These are phyloP conservation scores for Coemansia linderi DNA, from an alignment of 371 early-diverging fungal species.

Conservation along the genomic window DNA sequence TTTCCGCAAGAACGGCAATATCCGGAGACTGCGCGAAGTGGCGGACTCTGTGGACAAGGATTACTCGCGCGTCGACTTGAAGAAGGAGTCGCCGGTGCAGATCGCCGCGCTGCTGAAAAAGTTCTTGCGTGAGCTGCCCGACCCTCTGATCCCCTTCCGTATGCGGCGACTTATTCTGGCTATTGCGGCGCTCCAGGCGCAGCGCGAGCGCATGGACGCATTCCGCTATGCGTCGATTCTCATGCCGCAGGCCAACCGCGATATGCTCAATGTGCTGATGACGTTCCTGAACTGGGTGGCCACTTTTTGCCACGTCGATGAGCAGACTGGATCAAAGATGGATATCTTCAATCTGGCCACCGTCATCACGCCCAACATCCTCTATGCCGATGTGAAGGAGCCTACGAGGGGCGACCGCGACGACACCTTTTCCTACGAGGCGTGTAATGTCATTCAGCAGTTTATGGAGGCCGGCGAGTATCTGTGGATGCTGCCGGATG, in stretches of 20 bases:
- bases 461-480: slow-evolving; percentile 74
- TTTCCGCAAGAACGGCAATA: slow-evolving; percentile 97
- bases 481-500: slow-evolving; percentile 72
- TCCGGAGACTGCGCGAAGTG: slow-evolving; percentile 77
- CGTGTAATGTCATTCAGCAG: slow-evolving; percentile 74
- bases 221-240: slow-evolving; percentile 81
- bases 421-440: slow-evolving; percentile 65
- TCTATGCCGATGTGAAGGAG: slow-evolving; percentile 83
- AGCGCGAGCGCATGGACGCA: slow-evolving; percentile 52
- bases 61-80: slow-evolving; percentile 66
- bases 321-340: slow-evolving; percentile 84
- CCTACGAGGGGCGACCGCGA: slow-evolving; percentile 71
- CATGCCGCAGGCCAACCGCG: slow-evolving; percentile 87
- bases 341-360: slow-evolving; percentile 86
- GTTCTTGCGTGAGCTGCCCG: slow-evolving; percentile 92
- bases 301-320: slow-evolving; percentile 64
- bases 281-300: slow-evolving; percentile 83
- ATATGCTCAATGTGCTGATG: slow-evolving; percentile 85
- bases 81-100: slow-evolving; percentile 81
- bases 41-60: slow-evolving; percentile 74
- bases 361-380: slow-evolving; percentile 89
- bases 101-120: slow-evolving; percentile 92
- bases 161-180: slow-evolving; percentile 78
- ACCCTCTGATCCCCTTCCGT: slow-evolving; percentile 88
- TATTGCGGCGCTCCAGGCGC: slow-evolving; percentile 45